A percentile compares a stretch with the other conserved stretches of the same genome.
phyloP scores from a whole-genome alignment of 208 protist species.

The Leishmania major region DNA sequence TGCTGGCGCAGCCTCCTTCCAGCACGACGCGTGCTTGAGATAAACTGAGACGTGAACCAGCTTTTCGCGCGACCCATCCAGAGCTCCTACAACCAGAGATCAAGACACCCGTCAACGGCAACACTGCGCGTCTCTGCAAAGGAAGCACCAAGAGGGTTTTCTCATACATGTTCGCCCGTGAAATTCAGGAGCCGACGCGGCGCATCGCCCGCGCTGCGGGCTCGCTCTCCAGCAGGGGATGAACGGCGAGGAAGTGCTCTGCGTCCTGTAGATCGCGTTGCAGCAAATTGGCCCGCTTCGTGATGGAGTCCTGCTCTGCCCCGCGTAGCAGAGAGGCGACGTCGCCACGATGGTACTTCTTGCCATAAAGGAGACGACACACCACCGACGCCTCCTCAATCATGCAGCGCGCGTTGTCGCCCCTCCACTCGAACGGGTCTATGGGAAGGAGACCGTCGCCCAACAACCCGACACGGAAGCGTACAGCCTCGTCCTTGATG shows the following conservation, averaged over 20 bases:
- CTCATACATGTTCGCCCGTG: not conserved
- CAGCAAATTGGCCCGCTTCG: conserved; percentile 72
- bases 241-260: conserved; percentile 67
- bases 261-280: conserved; percentile 70
- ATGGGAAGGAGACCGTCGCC: conserved; percentile 81
- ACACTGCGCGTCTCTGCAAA: not conserved
- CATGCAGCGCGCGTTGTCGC: conserved; percentile 63
- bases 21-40: not conserved
- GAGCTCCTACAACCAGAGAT: not conserved
- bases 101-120: not conserved
- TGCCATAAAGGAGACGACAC: conserved; percentile 76
- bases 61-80: not conserved
- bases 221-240: conserved; percentile 49
- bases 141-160: not conserved
- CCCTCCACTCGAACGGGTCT: conserved; percentile 85
- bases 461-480: conserved; percentile 56
- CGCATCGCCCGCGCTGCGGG: conserved; percentile 3
- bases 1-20: not conserved
- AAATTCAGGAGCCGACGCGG: conserved; percentile 12
- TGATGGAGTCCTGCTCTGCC: conserved; percentile 69
- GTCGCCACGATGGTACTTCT: conserved; percentile 84
- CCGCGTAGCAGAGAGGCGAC: conserved; percentile 61
- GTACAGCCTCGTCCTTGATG: conserved; percentile 54
- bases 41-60: not conserved
- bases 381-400: conserved; percentile 80